Evolutionary conservation across 257 asterid genomes (phyloP).

Genomic region (Solanum virginianum): DNA sequence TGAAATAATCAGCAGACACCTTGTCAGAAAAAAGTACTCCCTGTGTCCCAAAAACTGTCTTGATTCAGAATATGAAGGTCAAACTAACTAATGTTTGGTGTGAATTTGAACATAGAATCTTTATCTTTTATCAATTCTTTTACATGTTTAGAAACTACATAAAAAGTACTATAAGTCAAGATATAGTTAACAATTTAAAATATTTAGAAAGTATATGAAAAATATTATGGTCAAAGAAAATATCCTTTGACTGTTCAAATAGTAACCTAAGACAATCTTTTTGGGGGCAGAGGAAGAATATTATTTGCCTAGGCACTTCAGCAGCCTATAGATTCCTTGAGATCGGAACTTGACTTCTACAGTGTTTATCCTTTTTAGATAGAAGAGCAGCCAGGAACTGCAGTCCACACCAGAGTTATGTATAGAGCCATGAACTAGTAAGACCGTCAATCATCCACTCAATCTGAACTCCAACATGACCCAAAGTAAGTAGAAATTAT

Average conservation of each 20-base stretch:
- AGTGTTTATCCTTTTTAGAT: not conserved
- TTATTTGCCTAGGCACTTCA: not conserved
- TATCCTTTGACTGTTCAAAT: not conserved
- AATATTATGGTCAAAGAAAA: not conserved
- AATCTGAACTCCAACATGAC: not conserved
- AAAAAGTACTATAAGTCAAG: not conserved
- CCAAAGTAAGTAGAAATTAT: not conserved
- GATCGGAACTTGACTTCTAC: not conserved
- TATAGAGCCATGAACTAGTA: not conserved
- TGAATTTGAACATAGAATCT: not conserved
- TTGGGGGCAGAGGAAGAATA: not conserved
- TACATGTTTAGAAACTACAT: not conserved
- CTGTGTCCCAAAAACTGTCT: not conserved
- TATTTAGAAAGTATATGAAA: not conserved
- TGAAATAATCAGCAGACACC: not conserved
- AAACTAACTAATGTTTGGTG: not conserved
- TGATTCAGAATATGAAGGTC: not conserved
- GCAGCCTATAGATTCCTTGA: not conserved
- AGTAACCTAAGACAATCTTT: not conserved
- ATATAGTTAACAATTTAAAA: not conserved
- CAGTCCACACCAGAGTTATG: not conserved
- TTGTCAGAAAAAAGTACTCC: not conserved
- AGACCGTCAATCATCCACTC: not conserved
- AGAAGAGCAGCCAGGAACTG: not conserved
- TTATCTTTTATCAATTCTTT: not conserved